phyloP scores from a whole-genome alignment of 2,329 filamentous ascomycete genomes.

The Ceratocystis alfenasii region DNA sequence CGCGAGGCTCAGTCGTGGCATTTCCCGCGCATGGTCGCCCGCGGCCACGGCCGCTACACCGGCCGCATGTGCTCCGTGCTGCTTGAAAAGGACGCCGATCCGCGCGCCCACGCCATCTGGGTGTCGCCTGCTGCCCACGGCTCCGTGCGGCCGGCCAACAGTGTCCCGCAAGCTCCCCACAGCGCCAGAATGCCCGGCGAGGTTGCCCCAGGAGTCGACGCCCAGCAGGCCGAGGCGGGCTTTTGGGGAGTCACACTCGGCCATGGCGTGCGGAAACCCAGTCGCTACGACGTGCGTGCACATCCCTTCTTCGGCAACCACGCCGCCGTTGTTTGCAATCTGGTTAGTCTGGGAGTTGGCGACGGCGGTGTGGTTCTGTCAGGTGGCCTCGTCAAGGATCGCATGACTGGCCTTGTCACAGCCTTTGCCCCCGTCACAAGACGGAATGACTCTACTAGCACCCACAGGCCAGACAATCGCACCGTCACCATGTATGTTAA shows the following conservation, averaged over 20 bases:
- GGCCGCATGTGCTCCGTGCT: conserved; percentile 47
- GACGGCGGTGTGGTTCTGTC: conserved; percentile 35
- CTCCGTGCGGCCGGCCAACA: background rate
- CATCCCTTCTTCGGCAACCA: conserved; percentile 47
- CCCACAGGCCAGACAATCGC: background rate
- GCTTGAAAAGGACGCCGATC: conserved; percentile 35
- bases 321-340: conserved; percentile 31
- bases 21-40: conserved; percentile 35
- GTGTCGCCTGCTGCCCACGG: background rate
- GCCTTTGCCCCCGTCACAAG: conserved; percentile 26
- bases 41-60: conserved; percentile 33
- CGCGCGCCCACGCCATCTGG: conserved; percentile 39
- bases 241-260: conserved; percentile 47
- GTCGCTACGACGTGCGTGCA: conserved; percentile 34
- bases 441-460: background rate
- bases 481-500: conserved; percentile 1
- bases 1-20: conserved; percentile 33
- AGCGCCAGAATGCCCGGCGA: background rate
- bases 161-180: background rate
- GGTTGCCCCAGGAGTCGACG: background rate
- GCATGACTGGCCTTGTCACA: conserved; percentile 32
- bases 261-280: conserved; percentile 36
- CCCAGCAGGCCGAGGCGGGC: conserved; percentile 20
- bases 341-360: conserved; percentile 30
- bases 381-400: conserved; percentile 33